phyloP scores from a whole-genome alignment of 495 filamentous ascomycete species.

The Podospora conica region DNA sequence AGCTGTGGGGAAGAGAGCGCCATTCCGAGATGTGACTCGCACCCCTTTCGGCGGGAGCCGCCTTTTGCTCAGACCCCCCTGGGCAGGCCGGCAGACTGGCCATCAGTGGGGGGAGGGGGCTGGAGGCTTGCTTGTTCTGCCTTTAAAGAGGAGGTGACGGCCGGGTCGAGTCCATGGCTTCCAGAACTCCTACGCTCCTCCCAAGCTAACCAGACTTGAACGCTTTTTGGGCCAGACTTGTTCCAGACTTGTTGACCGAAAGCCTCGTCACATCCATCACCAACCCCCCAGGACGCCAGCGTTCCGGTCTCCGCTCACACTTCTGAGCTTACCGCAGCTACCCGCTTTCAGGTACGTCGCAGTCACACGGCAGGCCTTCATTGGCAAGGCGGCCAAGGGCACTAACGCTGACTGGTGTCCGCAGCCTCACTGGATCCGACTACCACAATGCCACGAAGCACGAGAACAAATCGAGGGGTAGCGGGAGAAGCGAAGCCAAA shows the following conservation, averaged over 20 bases:
- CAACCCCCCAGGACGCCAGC: not conserved
- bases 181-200: slow-evolving; percentile 1
- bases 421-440: not conserved
- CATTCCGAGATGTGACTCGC: slow-evolving; percentile 2
- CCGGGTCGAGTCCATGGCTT: slow-evolving; percentile 6
- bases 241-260: not conserved
- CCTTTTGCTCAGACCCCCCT: slow-evolving; percentile 23
- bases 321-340: not conserved
- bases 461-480: not conserved
- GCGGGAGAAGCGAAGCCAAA: slow-evolving; percentile 19
- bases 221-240: not conserved
- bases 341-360: slow-evolving; percentile 1
- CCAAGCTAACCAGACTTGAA: slow-evolving; percentile 7
- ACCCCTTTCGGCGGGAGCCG: not conserved
- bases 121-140: not conserved
- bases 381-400: not conserved
- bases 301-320: not conserved
- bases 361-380: not conserved
- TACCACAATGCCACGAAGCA: slow-evolving; percentile 9
- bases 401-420: slow-evolving; percentile 5
- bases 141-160: slow-evolving; percentile 20
- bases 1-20: slow-evolving; percentile 2
- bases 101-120: slow-evolving; percentile 13
- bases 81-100: not conserved
- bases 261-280: slow-evolving; percentile 3